Evolutionary conservation across 78 protist genomes (phyloP).

Genomic region (Dictyostelium citrinum): DNA sequence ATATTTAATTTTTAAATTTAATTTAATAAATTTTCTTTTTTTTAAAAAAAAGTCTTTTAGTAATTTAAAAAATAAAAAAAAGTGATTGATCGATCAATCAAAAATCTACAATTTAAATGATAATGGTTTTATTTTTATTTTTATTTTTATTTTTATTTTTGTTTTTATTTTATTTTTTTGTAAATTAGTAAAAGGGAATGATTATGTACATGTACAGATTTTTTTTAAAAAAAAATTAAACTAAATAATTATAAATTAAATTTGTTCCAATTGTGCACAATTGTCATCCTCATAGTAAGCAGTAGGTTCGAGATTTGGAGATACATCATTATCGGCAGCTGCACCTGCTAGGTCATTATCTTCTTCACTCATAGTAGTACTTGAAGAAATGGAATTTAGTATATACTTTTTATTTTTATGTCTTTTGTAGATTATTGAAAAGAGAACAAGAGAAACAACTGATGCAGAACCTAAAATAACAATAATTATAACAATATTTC

Average conservation of each 20-base stretch:
- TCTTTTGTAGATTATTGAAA: not conserved
- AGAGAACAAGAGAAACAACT: not conserved
- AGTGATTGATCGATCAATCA: too few species aligned
- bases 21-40: too few species aligned
- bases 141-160: too few species aligned
- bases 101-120: too few species aligned
- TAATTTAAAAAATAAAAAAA: too few species aligned
- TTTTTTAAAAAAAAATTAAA: not conserved
- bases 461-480: not conserved
- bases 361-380: not conserved
- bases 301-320: slow-evolving; percentile 1
- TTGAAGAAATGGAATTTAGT: not conserved
- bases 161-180: too few species aligned
- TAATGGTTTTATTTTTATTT: too few species aligned
- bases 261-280: not conserved
- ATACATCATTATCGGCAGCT: not conserved
- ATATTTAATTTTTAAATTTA: too few species aligned
- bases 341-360: not conserved
- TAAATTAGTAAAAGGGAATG: not conserved
- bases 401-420: not conserved
- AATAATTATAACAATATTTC: not conserved
- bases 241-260: not conserved
- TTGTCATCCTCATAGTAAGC: not conserved
- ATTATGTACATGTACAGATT: not conserved
- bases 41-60: too few species aligned